A percentile compares a stretch with the other conserved stretches of the same genome.
Conservation (phyloP, 1,284 basidiomycete genomes). For the Sanguinoderma infundibulare region DNA sequence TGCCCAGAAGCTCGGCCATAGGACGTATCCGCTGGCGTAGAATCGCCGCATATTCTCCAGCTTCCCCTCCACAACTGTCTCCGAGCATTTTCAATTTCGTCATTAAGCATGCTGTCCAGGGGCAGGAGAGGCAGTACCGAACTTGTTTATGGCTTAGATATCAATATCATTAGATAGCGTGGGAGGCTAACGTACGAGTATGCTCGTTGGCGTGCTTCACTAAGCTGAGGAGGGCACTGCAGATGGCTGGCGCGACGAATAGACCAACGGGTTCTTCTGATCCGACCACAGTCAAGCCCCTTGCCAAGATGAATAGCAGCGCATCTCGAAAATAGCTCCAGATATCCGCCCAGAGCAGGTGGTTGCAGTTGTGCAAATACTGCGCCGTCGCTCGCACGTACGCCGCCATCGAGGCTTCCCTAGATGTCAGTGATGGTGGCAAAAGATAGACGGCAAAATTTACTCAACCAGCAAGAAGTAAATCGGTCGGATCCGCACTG, state of each 20-base stretch:
- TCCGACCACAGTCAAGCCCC: constrained; percentile 40
- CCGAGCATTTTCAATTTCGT: constrained; percentile 28
- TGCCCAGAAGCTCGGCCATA: not conserved
- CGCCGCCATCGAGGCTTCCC: constrained; percentile 54
- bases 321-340: constrained; percentile 59
- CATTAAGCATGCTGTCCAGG: constrained; percentile 52
- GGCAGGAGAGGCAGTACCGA: constrained; percentile 43
- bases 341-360: constrained; percentile 50
- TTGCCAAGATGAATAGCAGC: constrained; percentile 49
- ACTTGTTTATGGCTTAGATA: constrained; percentile 29
- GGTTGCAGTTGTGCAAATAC: constrained; percentile 32
- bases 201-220: constrained; percentile 32
- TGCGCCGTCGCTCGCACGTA: constrained; percentile 42
- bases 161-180: not conserved
- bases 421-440: constrained; percentile 3
- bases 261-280: constrained; percentile 54
- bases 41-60: constrained; percentile 1
- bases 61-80: not conserved
- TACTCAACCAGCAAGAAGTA: constrained; percentile 41
- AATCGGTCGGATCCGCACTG: constrained; percentile 30
- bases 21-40: constrained; percentile 3
- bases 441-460: not conserved
- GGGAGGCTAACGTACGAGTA: constrained; percentile 39
- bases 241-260: constrained; percentile 52
- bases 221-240: constrained; percentile 48